Conservation (phyloP, 148 eudicot species). For the Camellia sinensis region DNA sequence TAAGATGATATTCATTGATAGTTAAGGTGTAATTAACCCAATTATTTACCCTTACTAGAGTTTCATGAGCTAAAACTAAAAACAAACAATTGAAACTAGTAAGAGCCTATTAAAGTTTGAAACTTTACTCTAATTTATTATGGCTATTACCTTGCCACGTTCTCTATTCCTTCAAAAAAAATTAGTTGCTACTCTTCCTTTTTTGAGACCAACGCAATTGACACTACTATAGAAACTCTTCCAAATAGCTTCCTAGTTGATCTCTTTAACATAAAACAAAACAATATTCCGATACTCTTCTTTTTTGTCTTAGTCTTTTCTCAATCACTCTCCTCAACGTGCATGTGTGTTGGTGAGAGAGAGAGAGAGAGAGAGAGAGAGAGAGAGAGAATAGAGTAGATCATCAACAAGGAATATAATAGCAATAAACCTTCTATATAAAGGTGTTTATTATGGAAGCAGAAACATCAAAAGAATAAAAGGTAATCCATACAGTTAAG, state of each 20-base stretch:
- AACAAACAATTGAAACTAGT: not conserved
- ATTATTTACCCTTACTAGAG: not conserved
- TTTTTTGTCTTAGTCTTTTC: not conserved
- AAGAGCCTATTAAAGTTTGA: not conserved
- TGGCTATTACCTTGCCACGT: not conserved
- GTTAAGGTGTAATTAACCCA: not conserved
- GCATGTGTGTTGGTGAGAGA: no score
- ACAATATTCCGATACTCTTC: not conserved
- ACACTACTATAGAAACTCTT: not conserved
- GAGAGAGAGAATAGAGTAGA: no score
- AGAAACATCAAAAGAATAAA: not conserved
- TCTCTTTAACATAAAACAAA: not conserved
- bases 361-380: no score
- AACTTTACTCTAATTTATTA: not conserved
- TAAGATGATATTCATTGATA: no score
- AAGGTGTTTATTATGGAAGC: not conserved
- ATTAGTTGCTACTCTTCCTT: not conserved
- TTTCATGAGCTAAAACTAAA: not conserved
- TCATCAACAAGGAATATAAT: not conserved
- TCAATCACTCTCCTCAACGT: not conserved
- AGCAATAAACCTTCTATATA: not conserved
- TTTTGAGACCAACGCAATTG: not conserved
- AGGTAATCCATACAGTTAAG: slow-evolving; percentile 50
- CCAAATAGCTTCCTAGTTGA: slow-evolving; percentile 1
- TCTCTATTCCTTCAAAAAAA: not conserved